A percentile compares a stretch with the other conserved stretches of the same genome.
These are phyloP conservation scores for Pharnaceum exiguum DNA, from an alignment of 148 eudicot genomes.

Conservation along the genomic window DNA sequence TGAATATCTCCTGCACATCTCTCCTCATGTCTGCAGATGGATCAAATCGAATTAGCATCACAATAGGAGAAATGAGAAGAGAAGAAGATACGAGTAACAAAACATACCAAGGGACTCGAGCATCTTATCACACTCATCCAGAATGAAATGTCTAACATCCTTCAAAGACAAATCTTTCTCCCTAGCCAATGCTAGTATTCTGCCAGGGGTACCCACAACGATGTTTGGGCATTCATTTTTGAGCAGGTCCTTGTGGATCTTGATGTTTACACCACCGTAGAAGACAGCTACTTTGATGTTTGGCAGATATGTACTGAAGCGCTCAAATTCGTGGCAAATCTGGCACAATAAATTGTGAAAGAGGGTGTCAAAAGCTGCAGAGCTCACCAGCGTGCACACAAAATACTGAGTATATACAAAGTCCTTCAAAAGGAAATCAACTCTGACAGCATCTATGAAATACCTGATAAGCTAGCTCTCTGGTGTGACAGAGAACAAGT, in stretches of 20 bases:
- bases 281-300: slow-evolving; percentile 67
- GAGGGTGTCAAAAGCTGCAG: too few relatives aligned
- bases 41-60: not conserved
- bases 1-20: slow-evolving; percentile 95
- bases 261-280: slow-evolving; percentile 70
- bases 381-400: not conserved
- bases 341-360: slow-evolving; percentile 9
- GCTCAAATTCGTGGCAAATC: slow-evolving; percentile 76
- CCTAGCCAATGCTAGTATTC: slow-evolving; percentile 63
- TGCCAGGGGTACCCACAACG: slow-evolving; percentile 79
- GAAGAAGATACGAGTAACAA: not conserved
- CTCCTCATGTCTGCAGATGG: slow-evolving; percentile 81
- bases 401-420: not conserved
- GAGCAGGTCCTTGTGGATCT: slow-evolving; percentile 65
- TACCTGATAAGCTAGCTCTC: slow-evolving; percentile 80
- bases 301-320: slow-evolving; percentile 65
- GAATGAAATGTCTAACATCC: slow-evolving; percentile 70
- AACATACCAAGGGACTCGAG: slow-evolving; percentile 72
- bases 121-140: slow-evolving; percentile 84
- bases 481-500: slow-evolving; percentile 67
- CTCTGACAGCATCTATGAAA: not conserved
- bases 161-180: slow-evolving; percentile 59
- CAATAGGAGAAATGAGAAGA: not conserved
- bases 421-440: not conserved
- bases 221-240: slow-evolving; percentile 79